Base-by-base conservation (phyloP, 1,139 yeast genomes). In the Debaryomyces sp. region DNA sequence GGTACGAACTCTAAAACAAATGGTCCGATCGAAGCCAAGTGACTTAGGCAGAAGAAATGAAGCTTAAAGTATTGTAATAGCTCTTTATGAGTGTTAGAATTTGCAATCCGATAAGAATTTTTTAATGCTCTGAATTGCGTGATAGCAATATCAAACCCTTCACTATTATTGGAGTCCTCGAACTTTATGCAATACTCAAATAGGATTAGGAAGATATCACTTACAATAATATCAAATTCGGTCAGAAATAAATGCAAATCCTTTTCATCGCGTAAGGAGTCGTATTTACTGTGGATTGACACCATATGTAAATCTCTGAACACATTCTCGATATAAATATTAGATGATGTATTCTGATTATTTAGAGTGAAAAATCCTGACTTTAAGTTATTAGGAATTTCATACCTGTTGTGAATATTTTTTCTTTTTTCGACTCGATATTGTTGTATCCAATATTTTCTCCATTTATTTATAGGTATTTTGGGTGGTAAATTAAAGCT, bases 371-470 rank as follows among this genome's bases (percentile, higher is more conserved):
- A 36, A 30, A 41, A 41, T 2, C 43, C 43, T 29, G 43, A 41
- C 36, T 15, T 41, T 15, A 41, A 29, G 5, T 22, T 21, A 3
- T 3, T 21, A 13, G 43, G 43, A 22, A 41, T 41, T 21, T 37
- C 37, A 12, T 37, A 26, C 21, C 24, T 13, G 24, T 37, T 37
- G 6, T 39, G 12, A 6, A 17, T 21, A 30, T 18, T 30, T 1
- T 1, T 21, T 12, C 15, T 12, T 17, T 13, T 21, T 29, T 41
- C 10, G 5, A 9, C 9, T n/a, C 24, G 32, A 23, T 41, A 46
- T 10, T 37, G 22, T 17, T 41, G 9, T 37, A 58, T 48, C 61
- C 63, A 60, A 49, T 48, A 58, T 21, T 47, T 43, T 45, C 64
- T 50, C 63, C 63, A 60, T 7, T 46, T 41, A 13, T 22, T 9